Evolutionary conservation across 1,284 basidiomycete genomes (phyloP).

Genomic region (Sporisorium sorghi): DNA sequence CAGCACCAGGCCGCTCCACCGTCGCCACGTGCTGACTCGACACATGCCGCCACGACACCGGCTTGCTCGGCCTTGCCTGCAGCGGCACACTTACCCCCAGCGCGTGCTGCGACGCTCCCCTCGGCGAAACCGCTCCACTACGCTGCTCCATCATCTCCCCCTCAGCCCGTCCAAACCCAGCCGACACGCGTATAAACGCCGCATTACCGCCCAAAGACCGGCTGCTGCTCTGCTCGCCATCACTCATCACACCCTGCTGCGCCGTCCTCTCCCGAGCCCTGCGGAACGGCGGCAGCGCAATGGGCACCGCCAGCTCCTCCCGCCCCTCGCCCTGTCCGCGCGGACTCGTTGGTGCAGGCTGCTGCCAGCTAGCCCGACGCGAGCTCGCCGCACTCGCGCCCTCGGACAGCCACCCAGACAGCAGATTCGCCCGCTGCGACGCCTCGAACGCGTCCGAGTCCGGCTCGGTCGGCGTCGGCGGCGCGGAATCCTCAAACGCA

Average conservation of each 20-base stretch:
- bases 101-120: background rate
- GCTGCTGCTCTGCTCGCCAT: constrained; percentile 33
- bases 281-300: constrained; percentile 36
- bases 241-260: constrained; percentile 24
- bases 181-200: constrained; percentile 44
- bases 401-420: constrained; percentile 44
- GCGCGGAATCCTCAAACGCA: constrained; percentile 51
- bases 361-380: constrained; percentile 44
- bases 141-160: background rate
- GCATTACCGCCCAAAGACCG: constrained; percentile 39
- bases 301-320: constrained; percentile 23
- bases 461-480: constrained; percentile 37
- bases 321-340: background rate
- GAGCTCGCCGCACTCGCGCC: constrained; percentile 39
- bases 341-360: constrained; percentile 3
- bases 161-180: constrained; percentile 7
- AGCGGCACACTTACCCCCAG: constrained; percentile 32
- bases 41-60: constrained; percentile 29
- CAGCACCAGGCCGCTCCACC: constrained; percentile 5
- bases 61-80: constrained; percentile 14
- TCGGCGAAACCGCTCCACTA: constrained; percentile 8
- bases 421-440: constrained; percentile 20
- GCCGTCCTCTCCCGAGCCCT: constrained; percentile 29
- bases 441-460: constrained; percentile 32
- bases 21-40: constrained; percentile 23